These are phyloP conservation scores for Tylopilus sp. DNA, from an alignment of 768 basidiomycete species.

Conservation along the genomic window DNA sequence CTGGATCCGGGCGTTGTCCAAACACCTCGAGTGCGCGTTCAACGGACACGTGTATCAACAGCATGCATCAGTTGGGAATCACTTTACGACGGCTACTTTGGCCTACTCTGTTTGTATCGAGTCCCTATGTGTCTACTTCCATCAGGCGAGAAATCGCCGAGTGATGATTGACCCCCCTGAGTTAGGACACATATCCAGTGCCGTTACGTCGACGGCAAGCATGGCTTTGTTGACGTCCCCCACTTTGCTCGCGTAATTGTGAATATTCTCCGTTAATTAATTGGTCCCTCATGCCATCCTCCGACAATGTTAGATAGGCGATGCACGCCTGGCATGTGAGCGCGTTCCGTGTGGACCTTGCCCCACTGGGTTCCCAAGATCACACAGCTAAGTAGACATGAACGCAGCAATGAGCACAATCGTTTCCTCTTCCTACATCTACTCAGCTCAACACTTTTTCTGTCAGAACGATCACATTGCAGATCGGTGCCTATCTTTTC, in stretches of 20 bases:
- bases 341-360: constrained; percentile 1
- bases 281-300: constrained; percentile 2
- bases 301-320: constrained; percentile 2
- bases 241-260: constrained; percentile 20
- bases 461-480: constrained; percentile 7
- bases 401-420: neutral
- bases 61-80: constrained; percentile 8
- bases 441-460: constrained; percentile 11
- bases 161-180: constrained; percentile 14
- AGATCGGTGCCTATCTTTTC: constrained; percentile 22
- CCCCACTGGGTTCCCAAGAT: constrained; percentile 12
- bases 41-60: constrained; percentile 27
- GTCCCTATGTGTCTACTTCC: constrained; percentile 13
- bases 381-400: constrained; percentile 11
- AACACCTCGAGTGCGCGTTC: constrained; percentile 15
- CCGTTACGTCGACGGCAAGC: constrained; percentile 29
- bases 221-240: constrained; percentile 7
- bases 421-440: constrained; percentile 18
- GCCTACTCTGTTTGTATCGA: constrained; percentile 4
- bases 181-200: constrained; percentile 7
- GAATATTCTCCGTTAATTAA: constrained; percentile 15
- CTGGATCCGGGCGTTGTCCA: constrained; percentile 20
- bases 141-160: constrained; percentile 18
- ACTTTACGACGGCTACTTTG: constrained; percentile 7
- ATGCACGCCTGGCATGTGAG: constrained; percentile 4